phyloP scores from a whole-genome alignment of 202 grass and related monocot genomes.

The Panicum virgatum region DNA sequence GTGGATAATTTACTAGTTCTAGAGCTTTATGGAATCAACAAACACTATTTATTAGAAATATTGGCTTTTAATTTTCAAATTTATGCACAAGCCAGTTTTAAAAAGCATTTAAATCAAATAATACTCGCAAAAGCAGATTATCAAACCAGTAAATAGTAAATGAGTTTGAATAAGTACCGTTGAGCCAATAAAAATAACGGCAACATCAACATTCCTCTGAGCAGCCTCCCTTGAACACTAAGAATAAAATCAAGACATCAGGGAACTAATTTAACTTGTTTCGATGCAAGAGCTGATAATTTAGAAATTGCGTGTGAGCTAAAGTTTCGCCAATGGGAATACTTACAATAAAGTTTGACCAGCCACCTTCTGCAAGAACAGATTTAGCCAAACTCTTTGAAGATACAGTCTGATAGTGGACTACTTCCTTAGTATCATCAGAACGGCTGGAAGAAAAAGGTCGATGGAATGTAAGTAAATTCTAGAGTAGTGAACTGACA shows the following conservation, averaged over 20 bases:
- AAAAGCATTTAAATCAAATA: background rate
- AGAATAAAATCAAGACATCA: slow-evolving; percentile 39
- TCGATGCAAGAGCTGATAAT: background rate
- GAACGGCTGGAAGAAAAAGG: slow-evolving; percentile 50
- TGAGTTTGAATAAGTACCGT: slow-evolving; percentile 55
- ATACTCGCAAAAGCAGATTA: background rate
- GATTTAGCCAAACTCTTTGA: slow-evolving; percentile 67
- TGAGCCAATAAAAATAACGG: slow-evolving; percentile 86
- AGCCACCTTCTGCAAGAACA: slow-evolving; percentile 86
- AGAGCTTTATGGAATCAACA: background rate
- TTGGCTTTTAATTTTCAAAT: background rate
- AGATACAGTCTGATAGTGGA: slow-evolving; percentile 77
- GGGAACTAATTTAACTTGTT: background rate
- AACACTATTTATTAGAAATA: background rate
- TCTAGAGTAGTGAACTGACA: background rate
- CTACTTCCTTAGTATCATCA: slow-evolving; percentile 58
- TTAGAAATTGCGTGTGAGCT: slow-evolving; percentile 27
- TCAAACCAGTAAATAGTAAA: slow-evolving; percentile 14
- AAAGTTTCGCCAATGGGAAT: slow-evolving; percentile 23
- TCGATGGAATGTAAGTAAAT: slow-evolving; percentile 29
- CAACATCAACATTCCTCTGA: slow-evolving; percentile 68
- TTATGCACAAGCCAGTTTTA: background rate
- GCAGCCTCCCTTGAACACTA: slow-evolving; percentile 66
- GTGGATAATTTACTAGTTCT: slow-evolving; percentile 19
- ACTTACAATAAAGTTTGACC: slow-evolving; percentile 90